Conservation (phyloP, 805 yeast species). For the Lachancea waltii region DNA sequence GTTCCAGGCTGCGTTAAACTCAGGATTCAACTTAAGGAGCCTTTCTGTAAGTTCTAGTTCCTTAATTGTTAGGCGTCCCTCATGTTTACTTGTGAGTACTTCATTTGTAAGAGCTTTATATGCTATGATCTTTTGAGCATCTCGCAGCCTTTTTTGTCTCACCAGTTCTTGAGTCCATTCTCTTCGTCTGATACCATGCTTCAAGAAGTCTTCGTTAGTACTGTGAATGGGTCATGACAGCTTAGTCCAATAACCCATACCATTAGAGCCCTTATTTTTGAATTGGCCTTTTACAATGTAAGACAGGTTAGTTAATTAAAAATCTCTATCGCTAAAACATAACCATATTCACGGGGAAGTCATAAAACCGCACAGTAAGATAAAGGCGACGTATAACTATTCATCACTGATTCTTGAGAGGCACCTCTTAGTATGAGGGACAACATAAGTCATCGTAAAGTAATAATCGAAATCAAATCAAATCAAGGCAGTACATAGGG, state of each 20-base stretch:
- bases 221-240: neutral
- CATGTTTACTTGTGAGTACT: conserved; percentile 36
- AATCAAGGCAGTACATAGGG: no score
- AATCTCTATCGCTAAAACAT: no score
- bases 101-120: conserved; percentile 44
- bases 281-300: no score
- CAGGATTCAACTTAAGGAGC: conserved; percentile 67
- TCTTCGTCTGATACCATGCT: conserved; percentile 70
- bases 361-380: no score
- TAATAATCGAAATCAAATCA: no score
- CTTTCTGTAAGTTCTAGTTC: conserved; percentile 49
- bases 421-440: no score
- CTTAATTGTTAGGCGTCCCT: conserved; percentile 29
- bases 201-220: conserved; percentile 15
- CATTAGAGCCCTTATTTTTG: no score
- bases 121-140: conserved; percentile 50
- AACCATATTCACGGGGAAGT: no score
- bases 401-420: no score
- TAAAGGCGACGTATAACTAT: no score
- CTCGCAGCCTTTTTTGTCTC: conserved; percentile 46
- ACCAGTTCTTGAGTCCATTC: conserved; percentile 51
- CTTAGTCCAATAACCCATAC: no score
- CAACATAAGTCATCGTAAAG: no score
- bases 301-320: neutral
- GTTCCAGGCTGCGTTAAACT: conserved; percentile 86